Evolutionary conservation across 441 rosid species (phyloP).

Genomic region (Viola pubescens): DNA sequence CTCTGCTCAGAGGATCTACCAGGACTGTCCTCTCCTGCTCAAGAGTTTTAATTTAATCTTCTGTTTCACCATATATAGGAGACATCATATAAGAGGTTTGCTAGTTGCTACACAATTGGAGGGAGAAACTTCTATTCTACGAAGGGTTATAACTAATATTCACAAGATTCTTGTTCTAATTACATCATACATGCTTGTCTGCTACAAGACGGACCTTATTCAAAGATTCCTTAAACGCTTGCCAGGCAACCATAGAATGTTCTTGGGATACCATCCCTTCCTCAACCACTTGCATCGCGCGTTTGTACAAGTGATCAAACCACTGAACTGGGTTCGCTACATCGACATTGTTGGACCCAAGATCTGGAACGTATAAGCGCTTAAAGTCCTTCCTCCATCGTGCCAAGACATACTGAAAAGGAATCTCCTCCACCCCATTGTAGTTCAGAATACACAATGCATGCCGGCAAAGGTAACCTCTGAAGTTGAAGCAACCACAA

Average conservation of each 20-base stretch:
- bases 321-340: slow-evolving; percentile 58
- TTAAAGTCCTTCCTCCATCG: slow-evolving; percentile 82
- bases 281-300: slow-evolving; percentile 71
- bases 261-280: slow-evolving; percentile 74
- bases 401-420: slow-evolving; percentile 52
- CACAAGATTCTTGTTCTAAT: too few species aligned
- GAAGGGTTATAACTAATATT: slow-evolving; percentile 1
- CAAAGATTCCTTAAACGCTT: slow-evolving; percentile 67
- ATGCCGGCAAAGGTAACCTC: slow-evolving; percentile 69
- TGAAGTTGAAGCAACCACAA: slow-evolving; percentile 62
- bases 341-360: slow-evolving; percentile 48
- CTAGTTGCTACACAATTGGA: too few species aligned
- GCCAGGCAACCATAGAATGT: slow-evolving; percentile 70
- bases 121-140: slow-evolving; percentile 4
- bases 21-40: too few species aligned
- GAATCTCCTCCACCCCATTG: slow-evolving; percentile 61
- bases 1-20: too few species aligned
- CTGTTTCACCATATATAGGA: not conserved
- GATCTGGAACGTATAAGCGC: slow-evolving; percentile 46
- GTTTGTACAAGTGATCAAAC: slow-evolving; percentile 76
- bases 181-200: slow-evolving; percentile 39
- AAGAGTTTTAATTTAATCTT: too few species aligned
- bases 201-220: slow-evolving; percentile 61
- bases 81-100: not conserved
- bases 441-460: slow-evolving; percentile 42